Conservation (phyloP, 352 stramenopile species). For the Phytophthora cactorum region DNA sequence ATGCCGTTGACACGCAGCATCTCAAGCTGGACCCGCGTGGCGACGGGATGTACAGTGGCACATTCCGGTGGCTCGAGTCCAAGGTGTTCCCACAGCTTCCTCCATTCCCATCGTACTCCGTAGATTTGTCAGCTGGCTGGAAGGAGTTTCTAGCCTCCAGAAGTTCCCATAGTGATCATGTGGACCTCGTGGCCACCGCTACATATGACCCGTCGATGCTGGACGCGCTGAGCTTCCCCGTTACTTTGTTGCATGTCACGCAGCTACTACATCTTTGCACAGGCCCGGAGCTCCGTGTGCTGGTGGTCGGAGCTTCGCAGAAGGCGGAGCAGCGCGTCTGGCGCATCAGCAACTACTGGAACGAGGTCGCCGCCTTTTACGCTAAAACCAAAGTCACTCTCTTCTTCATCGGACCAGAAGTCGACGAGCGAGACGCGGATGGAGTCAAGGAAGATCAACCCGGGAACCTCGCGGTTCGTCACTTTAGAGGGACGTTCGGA, state of each 20-base stretch:
- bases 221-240: conserved; percentile 76
- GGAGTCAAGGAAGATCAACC: conserved; percentile 9
- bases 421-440: conserved; percentile 23
- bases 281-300: conserved; percentile 34
- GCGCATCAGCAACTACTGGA: conserved; percentile 73
- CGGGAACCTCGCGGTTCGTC: conserved; percentile 36
- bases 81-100: conserved; percentile 62
- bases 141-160: conserved; percentile 53
- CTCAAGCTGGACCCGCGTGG: conserved; percentile 69
- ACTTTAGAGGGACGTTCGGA: conserved; percentile 60
- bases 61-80: conserved; percentile 77
- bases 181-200: conserved; percentile 46
- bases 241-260: conserved; percentile 62
- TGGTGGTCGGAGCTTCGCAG: conserved; percentile 66
- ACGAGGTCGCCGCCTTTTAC: conserved; percentile 55
- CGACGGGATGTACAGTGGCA: conserved; percentile 83
- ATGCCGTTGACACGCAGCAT: conserved; percentile 30
- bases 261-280: conserved; percentile 41
- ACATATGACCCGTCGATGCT: conserved; percentile 68
- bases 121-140: conserved; percentile 51
- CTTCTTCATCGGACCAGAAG: conserved; percentile 74
- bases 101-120: conserved; percentile 9
- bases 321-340: conserved; percentile 81
- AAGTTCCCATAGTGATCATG: conserved; percentile 16
- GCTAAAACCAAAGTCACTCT: conserved; percentile 41